phyloP scores from a whole-genome alignment of 2,329 filamentous ascomycete genomes.

The Diaporthe destruens region DNA sequence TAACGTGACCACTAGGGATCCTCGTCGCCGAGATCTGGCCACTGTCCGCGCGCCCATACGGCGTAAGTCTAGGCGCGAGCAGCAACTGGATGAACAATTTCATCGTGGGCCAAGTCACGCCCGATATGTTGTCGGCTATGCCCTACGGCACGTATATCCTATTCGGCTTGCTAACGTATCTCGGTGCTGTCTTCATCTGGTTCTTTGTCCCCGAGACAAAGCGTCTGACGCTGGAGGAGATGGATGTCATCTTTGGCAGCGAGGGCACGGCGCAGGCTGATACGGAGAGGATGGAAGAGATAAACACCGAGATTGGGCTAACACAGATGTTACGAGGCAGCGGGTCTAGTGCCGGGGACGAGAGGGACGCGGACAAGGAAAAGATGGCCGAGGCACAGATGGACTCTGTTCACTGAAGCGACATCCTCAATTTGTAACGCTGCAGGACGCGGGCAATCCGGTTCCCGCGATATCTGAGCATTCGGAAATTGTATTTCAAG shows the following conservation, averaged over 20 bases:
- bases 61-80: slow-evolving; percentile 75
- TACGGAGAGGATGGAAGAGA: slow-evolving; percentile 78
- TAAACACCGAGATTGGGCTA: slow-evolving; percentile 77
- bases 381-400: slow-evolving; percentile 39
- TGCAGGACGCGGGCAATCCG: neutral
- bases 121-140: slow-evolving; percentile 74
- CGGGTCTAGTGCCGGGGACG: slow-evolving; percentile 41
- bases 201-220: slow-evolving; percentile 76
- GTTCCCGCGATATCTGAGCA: too few relatives aligned
- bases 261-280: slow-evolving; percentile 76
- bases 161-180: slow-evolving; percentile 73
- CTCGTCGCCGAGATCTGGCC: slow-evolving; percentile 82
- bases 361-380: slow-evolving; percentile 46
- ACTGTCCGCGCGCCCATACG: slow-evolving; percentile 76
- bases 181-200: slow-evolving; percentile 73
- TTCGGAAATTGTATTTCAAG: too few relatives aligned
- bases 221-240: slow-evolving; percentile 72
- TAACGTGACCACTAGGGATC: slow-evolving; percentile 58
- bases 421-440: neutral
- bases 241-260: slow-evolving; percentile 76
- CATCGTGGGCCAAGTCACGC: slow-evolving; percentile 77
- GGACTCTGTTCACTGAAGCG: slow-evolving; percentile 13
- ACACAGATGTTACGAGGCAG: slow-evolving; percentile 54
- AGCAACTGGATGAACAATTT: slow-evolving; percentile 76
- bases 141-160: slow-evolving; percentile 79